A percentile compares a stretch with the other conserved stretches of the same genome.
phyloP scores from a whole-genome alignment of 2,329 filamentous ascomycete species.

The Xylariaceae sp. region DNA sequence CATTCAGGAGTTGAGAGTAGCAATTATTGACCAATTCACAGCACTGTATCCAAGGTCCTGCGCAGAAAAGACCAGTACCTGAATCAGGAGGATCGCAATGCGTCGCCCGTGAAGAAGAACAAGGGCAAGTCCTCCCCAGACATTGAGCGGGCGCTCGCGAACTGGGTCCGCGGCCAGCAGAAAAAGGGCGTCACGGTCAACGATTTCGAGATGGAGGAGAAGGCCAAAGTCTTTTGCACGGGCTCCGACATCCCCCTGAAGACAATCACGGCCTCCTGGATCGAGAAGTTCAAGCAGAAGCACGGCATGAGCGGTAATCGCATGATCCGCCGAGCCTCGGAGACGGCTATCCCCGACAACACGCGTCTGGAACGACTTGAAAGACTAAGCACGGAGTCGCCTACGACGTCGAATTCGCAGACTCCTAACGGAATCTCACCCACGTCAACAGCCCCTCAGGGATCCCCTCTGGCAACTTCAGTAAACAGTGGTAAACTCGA shows the following conservation, averaged over 20 bases:
- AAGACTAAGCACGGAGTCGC: slow-evolving; percentile 48
- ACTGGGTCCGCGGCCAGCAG: slow-evolving; percentile 80
- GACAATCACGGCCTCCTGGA: slow-evolving; percentile 69
- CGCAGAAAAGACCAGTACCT: slow-evolving; percentile 94
- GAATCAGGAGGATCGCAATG: slow-evolving; percentile 70
- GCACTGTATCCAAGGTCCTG: slow-evolving; percentile 97
- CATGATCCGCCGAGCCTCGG: slow-evolving; percentile 53
- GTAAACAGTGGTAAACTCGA: slow-evolving; percentile 62
- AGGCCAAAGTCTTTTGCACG: slow-evolving; percentile 73
- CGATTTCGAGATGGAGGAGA: slow-evolving; percentile 78
- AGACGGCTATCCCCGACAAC: slow-evolving; percentile 66
- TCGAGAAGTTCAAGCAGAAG: slow-evolving; percentile 94
- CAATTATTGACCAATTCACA: slow-evolving; percentile 40
- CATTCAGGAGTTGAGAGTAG: slow-evolving; percentile 7
- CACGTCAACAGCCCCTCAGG: slow-evolving; percentile 60
- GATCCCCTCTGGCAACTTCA: slow-evolving; percentile 64
- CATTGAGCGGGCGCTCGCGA: slow-evolving; percentile 83
- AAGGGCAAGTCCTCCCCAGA: slow-evolving; percentile 80
- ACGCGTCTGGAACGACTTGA: slow-evolving; percentile 54
- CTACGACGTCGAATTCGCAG: slow-evolving; percentile 51
- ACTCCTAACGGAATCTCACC: slow-evolving; percentile 67
- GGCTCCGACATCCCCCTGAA: slow-evolving; percentile 68
- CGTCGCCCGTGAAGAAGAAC: slow-evolving; percentile 72
- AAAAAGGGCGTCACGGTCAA: slow-evolving; percentile 67
- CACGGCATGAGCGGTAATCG: slow-evolving; percentile 55